Conservation (phyloP, 495 filamentous ascomycete genomes). For the Xanthoparmelia taractica region DNA sequence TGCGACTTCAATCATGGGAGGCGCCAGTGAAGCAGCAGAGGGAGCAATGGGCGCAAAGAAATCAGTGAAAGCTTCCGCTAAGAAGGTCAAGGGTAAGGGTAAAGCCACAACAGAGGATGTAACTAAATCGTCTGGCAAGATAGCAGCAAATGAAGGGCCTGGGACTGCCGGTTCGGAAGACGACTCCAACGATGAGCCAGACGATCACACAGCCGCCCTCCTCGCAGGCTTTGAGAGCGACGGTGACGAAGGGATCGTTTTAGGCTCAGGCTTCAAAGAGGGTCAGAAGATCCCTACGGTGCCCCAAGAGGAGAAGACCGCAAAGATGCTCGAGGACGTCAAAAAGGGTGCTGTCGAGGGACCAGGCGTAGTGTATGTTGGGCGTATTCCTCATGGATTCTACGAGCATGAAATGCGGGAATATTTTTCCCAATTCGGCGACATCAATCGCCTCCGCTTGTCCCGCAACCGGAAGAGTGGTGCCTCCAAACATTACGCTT, state of each 20-base stretch:
- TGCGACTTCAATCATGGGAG: constrained; percentile 12
- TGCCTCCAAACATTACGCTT: constrained; percentile 82
- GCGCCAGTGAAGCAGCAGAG: constrained; percentile 14
- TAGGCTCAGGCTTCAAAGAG: constrained; percentile 47
- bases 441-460: constrained; percentile 70
- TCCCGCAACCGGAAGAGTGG: constrained; percentile 88
- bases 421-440: constrained; percentile 95
- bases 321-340: constrained; percentile 42
- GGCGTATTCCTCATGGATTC: constrained; percentile 88
- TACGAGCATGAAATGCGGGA: constrained; percentile 90
- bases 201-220: constrained; percentile 63
- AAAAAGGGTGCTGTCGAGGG: constrained; percentile 37
- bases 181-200: constrained; percentile 39
- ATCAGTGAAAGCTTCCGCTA: constrained; percentile 26
- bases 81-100: constrained; percentile 22
- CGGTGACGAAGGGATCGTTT: constrained; percentile 51
- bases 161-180: constrained; percentile 33
- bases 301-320: constrained; percentile 54
- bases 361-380: constrained; percentile 80
- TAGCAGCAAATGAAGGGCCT: constrained; percentile 26
- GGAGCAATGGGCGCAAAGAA: constrained; percentile 15
- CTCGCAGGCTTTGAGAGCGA: constrained; percentile 78
- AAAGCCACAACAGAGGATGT: constrained; percentile 16
- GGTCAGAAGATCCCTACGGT: constrained; percentile 50
- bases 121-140: constrained; percentile 25